Evolutionary conservation across 306 rosid genomes (phyloP), one percentile per base, ranked within the genome.

Genomic region (Pyrus bretschneideri): DNA sequence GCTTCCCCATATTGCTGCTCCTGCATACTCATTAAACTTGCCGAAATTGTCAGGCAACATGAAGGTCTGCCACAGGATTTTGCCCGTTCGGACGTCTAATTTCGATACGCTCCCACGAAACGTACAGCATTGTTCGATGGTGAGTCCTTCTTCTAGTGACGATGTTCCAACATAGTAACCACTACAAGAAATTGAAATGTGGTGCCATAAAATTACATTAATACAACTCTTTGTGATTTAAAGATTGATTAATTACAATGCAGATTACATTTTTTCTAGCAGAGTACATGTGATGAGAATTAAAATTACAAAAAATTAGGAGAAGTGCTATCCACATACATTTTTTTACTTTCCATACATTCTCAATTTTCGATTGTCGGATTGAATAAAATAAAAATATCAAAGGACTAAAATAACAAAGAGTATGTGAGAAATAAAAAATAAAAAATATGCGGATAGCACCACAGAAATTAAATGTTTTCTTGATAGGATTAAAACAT

Each of bases 1-100:
- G 54, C 93, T 89, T 76, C 97, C 96, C 93, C 93, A 89, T 0
- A 92, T 72, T 12, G 93, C 87, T 5, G 90, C 93, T 51, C 97
- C 91, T 0, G 96, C 85, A 31, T 92, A 87, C 38, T 46, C 81
- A 19, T 79, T 87, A 10, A 0, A 73, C 1, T 67, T 45, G 51
- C 78, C 85, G 0, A 69, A 62, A 78, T 92, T 92, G 31, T 90
- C 83, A 0, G 90, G 96, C 1, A 92, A 69, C 90, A 67, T 82
- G 71, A 63, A 90, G 10, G 93, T 88, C 35, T 83, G 86, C 91
- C 96, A 92, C 14, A 81, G n/a, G 42, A 90, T 78, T 4, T 14
- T 15, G 18, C 96, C 96, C 0, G 85, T 70, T 70, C 1, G 9
- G 3, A 54, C 64, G 14, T 92, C 76, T 14, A 90, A 61, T 25